Evolutionary conservation across 768 basidiomycete species (phyloP).

Genomic region (Boletus pseudo-olivaceus): DNA sequence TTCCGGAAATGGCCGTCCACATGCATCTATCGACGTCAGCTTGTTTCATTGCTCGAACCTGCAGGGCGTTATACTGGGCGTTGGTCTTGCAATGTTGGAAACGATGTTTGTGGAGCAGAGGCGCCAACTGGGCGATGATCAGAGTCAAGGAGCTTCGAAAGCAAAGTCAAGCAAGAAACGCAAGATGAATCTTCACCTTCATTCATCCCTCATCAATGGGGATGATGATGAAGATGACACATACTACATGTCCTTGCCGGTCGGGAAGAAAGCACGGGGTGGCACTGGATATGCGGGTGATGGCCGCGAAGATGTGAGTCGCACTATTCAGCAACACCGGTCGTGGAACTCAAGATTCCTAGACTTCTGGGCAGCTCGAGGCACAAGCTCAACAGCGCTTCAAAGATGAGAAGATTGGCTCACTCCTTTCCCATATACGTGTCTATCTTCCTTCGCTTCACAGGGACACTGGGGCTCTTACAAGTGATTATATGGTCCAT

Average conservation of each 20-base stretch:
- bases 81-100: conserved; percentile 86
- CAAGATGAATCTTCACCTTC: conserved; percentile 33
- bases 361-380: conserved; percentile 80
- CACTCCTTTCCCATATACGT: conserved; percentile 68
- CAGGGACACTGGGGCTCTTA: conserved; percentile 68
- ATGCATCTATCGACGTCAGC: conserved; percentile 46
- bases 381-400: conserved; percentile 67
- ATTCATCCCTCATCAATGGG: conserved; percentile 23
- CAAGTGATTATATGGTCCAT: conserved; percentile 90
- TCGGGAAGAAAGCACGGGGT: conserved; percentile 66
- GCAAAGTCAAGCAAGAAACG: conserved; percentile 39
- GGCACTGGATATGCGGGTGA: conserved; percentile 89
- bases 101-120: conserved; percentile 59
- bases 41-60: conserved; percentile 88
- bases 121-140: conserved; percentile 31
- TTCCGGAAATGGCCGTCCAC: conserved; percentile 41
- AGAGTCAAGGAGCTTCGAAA: conserved; percentile 23
- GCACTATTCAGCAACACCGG: neutral
- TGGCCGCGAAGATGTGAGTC: conserved; percentile 77
- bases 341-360: conserved; percentile 4
- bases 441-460: conserved; percentile 80
- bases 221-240: conserved; percentile 56
- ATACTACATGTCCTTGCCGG: conserved; percentile 39
- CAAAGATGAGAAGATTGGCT: conserved; percentile 73
- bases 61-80: conserved; percentile 87